Evolutionary conservation across 331 rosid genomes (phyloP), one percentile per base, ranked within the genome.

Genomic region (Ulmus americana): DNA sequence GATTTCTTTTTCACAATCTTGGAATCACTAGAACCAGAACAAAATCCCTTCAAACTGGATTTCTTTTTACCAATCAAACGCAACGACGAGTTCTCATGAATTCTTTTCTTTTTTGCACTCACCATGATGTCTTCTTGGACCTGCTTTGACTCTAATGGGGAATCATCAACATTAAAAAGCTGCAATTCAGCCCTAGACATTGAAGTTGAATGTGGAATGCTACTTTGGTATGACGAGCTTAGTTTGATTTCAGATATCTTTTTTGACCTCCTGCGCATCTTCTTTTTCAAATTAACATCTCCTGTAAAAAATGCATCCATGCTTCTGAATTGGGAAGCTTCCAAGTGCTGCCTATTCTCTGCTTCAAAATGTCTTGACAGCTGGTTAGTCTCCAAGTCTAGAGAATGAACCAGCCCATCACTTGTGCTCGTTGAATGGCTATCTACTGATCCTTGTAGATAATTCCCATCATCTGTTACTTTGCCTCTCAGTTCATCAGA

Each of bases 241-340:
- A 67, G 63, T 76, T 84, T 82, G 67, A 90, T 85, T 83, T 94
- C 87, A 39, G 99, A 94, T 62, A 87, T 81, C 90, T 70, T 85
- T 76, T 84, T 94, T 75, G 88, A 82, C 82, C 82, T 94, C 79
- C 85, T 83, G 68, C 76, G 83, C 44, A 61, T 64, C 83, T 90
- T 94, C 86, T 69, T 90, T 82, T 74, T 87, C 65, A 63, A 70
- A 79, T 39, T 50, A 75, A 64, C 61, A 76, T 79, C 82, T 44
- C 65, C 61, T 50, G 78, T 56, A 77, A 83, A 66, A 78, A 63
- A 78, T 61, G 74, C 55, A 70, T 61, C 75, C 53, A 57, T 88
- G 54, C 67, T 61, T 67, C 72, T 73, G 59, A 73, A 61, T 70
- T 56, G 59, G 20, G 83, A 82, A 67, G 63, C 59, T 67, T 52